Conservation (phyloP, 1,284 basidiomycete species). For the Leccinum fuscescens region DNA sequence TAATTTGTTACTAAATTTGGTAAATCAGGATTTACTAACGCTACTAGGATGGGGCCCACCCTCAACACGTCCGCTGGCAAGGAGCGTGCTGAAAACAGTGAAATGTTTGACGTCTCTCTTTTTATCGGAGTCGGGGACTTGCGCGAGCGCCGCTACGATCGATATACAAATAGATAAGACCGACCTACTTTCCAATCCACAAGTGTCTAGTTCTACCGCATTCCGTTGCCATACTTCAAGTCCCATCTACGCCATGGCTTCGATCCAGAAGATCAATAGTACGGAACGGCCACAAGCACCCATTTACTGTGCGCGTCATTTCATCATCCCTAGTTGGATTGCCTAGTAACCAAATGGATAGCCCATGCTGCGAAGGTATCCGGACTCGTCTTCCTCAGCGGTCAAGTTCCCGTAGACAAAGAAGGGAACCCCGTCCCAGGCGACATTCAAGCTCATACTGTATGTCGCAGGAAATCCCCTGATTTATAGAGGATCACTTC, state of each 20-base stretch:
- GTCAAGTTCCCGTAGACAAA: slow-evolving; percentile 51
- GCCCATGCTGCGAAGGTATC: slow-evolving; percentile 57
- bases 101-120: too few relatives aligned
- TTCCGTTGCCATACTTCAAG: not conserved
- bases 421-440: slow-evolving; percentile 49
- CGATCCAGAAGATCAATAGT: slow-evolving; percentile 52
- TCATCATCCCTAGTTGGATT: not conserved
- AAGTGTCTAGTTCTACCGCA: not conserved
- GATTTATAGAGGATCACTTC: not conserved
- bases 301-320: slow-evolving; percentile 46
- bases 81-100: too few relatives aligned
- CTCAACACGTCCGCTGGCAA: too few relatives aligned
- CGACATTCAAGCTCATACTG: slow-evolving; percentile 58
- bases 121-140: too few relatives aligned
- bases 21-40: too few relatives aligned
- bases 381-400: slow-evolving; percentile 58
- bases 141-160: not conserved
- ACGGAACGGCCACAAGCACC: slow-evolving; percentile 40
- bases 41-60: too few relatives aligned
- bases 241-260: slow-evolving; percentile 33
- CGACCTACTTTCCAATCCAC: not conserved
- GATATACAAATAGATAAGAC: slow-evolving; percentile 7
- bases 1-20: too few relatives aligned
- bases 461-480: slow-evolving; percentile 26
- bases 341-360: slow-evolving; percentile 18